Conservation (phyloP, 2,329 filamentous ascomycete species). For the Sporothrix brunneoviolacea region DNA sequence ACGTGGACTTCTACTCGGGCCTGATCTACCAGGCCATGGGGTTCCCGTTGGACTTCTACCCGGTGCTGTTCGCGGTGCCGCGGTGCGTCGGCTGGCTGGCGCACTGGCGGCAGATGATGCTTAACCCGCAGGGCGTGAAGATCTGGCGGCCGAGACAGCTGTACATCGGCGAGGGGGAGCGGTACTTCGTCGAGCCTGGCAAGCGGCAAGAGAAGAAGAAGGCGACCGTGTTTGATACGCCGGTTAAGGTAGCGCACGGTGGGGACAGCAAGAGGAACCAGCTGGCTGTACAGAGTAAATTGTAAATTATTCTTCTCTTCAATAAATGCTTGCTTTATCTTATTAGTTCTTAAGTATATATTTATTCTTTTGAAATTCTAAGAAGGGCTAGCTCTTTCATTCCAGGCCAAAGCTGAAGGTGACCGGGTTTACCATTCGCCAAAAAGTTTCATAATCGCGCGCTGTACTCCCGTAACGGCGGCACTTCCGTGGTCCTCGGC, state of each 20-base stretch:
- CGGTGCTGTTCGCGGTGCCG: constrained; percentile 44
- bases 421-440: constrained; percentile 3
- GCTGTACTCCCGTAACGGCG: not conserved
- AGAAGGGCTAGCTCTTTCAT: too few species aligned
- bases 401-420: too few species aligned
- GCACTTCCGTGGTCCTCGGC: not conserved
- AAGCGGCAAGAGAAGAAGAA: constrained; percentile 6
- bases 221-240: constrained; percentile 1
- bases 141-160: not conserved
- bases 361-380: too few species aligned
- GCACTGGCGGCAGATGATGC: constrained; percentile 46
- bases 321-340: too few species aligned
- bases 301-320: too few species aligned
- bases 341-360: too few species aligned
- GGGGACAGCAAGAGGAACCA: constrained; percentile 3
- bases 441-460: not conserved
- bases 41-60: constrained; percentile 47
- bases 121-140: constrained; percentile 19
- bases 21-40: constrained; percentile 48
- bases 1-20: constrained; percentile 47
- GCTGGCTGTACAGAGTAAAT: not conserved
- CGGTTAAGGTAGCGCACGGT: not conserved
- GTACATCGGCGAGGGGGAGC: not conserved
- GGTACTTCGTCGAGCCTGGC: not conserved
- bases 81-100: constrained; percentile 46